Conservation (phyloP, 352 stramenopile genomes). For the Pythium biforme region DNA sequence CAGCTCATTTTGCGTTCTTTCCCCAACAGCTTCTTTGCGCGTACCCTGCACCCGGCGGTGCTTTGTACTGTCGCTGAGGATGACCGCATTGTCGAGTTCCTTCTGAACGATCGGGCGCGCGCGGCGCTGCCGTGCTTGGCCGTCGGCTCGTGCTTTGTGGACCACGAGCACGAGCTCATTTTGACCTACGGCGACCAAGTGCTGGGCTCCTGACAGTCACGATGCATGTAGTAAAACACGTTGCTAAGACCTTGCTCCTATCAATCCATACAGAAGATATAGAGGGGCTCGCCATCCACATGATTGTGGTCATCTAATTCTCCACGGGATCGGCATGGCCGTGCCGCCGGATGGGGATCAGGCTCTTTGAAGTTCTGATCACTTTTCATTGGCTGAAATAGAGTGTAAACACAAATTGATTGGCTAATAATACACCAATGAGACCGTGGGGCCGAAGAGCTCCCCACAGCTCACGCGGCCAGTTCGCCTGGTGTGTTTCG, state of each 20-base stretch:
- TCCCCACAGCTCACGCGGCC: constrained; percentile 15
- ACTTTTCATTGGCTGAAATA: constrained; percentile 2
- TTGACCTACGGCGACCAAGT: constrained; percentile 70
- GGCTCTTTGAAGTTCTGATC: neutral
- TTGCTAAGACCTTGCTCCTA: too few species aligned
- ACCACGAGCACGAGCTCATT: constrained; percentile 62
- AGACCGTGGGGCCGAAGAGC: neutral
- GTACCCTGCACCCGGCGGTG: constrained; percentile 57
- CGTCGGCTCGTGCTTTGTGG: constrained; percentile 59
- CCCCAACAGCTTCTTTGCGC: constrained; percentile 50
- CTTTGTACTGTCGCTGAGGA: constrained; percentile 52
- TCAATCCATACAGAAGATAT: too few species aligned
- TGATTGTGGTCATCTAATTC: too few species aligned
- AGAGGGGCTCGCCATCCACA: too few species aligned
- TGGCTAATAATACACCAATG: constrained; percentile 22
- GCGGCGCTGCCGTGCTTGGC: constrained; percentile 61
- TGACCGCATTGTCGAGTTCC: constrained; percentile 49
- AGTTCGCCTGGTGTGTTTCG: constrained; percentile 23
- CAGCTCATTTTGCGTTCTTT: neutral
- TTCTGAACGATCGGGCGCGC: constrained; percentile 61
- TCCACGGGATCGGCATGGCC: neutral
- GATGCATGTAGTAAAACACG: too few species aligned
- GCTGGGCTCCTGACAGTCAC: constrained; percentile 36
- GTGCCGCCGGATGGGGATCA: neutral
- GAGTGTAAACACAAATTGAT: neutral